A percentile compares a stretch with the other conserved stretches of the same genome.
phyloP scores from a whole-genome alignment of 495 filamentous ascomycete genomes.

The Pseudoneurospora amorphoporcata region DNA sequence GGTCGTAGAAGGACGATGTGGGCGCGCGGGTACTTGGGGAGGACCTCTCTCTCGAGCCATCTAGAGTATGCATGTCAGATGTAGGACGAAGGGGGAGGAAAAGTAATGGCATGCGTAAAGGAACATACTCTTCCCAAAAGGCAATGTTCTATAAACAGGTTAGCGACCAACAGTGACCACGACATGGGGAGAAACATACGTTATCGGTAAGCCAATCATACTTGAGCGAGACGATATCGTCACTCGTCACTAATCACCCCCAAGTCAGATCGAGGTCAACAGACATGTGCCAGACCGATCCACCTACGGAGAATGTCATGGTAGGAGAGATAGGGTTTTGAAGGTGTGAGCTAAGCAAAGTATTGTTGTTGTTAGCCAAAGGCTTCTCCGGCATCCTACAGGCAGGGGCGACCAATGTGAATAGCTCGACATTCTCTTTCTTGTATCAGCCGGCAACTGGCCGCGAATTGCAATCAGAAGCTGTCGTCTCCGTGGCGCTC shows the following conservation, averaged over 20 bases:
- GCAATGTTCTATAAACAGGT: constrained; percentile 56
- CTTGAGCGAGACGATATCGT: constrained; percentile 80
- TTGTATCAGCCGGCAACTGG: background rate
- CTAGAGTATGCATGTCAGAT: constrained; percentile 30
- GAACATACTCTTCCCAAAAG: constrained; percentile 91
- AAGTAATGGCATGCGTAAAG: background rate
- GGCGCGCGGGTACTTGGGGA: constrained; percentile 62
- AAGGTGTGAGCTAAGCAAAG: constrained; percentile 20
- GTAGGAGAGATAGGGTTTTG: constrained; percentile 34
- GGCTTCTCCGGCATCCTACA: background rate
- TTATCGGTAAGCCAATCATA: constrained; percentile 98
- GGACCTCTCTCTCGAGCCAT: constrained; percentile 82
- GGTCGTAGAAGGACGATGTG: constrained; percentile 88
- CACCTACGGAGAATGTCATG: constrained; percentile 35
- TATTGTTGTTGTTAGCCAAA: background rate
- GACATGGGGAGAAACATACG: constrained; percentile 40
- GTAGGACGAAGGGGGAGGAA: background rate
- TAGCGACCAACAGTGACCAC: constrained; percentile 6
- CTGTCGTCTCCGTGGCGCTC: background rate
- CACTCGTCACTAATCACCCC: constrained; percentile 34
- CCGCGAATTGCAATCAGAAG: background rate
- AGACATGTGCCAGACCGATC: background rate
- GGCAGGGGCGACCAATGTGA: background rate
- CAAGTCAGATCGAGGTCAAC: constrained; percentile 7
- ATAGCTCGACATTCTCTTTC: background rate